Evolutionary conservation across 768 basidiomycete genomes (phyloP).

Genomic region (Podaxis sp.): DNA sequence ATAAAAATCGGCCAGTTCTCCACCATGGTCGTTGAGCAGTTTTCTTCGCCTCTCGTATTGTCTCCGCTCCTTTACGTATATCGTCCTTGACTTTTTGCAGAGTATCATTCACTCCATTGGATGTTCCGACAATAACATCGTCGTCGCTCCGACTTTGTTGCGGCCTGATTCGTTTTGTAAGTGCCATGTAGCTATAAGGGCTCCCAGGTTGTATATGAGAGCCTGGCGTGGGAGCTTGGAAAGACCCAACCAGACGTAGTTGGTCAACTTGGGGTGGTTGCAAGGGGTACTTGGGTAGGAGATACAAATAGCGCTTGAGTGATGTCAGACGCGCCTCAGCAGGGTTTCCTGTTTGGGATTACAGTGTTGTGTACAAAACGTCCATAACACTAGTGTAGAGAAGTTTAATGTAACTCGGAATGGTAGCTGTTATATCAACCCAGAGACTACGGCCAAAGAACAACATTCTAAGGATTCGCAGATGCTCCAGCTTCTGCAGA

Average conservation of each 20-base stretch:
- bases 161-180: constrained; percentile 24
- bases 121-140: neutral
- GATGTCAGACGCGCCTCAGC: neutral
- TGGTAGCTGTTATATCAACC: neutral
- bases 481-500: neutral
- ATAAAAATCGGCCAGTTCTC: constrained; percentile 55
- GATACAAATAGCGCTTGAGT: constrained; percentile 25
- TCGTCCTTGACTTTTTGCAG: constrained; percentile 9
- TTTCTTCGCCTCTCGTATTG: constrained; percentile 2
- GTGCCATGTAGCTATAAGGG: constrained; percentile 32
- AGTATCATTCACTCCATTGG: neutral
- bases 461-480: neutral
- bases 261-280: neutral
- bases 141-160: constrained; percentile 9
- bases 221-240: neutral
- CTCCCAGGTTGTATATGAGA: neutral
- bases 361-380: neutral
- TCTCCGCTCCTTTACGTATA: constrained; percentile 1
- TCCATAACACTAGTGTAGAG: neutral
- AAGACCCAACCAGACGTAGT: neutral
- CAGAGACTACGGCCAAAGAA: no score
- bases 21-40: constrained; percentile 26
- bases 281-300: constrained; percentile 19
- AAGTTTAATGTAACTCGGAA: neutral
- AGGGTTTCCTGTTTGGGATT: neutral